A percentile compares a stretch with the other conserved stretches of the same genome.
phyloP scores from a whole-genome alignment of 345 rosid species.

The Eucalyptus tenuipes region DNA sequence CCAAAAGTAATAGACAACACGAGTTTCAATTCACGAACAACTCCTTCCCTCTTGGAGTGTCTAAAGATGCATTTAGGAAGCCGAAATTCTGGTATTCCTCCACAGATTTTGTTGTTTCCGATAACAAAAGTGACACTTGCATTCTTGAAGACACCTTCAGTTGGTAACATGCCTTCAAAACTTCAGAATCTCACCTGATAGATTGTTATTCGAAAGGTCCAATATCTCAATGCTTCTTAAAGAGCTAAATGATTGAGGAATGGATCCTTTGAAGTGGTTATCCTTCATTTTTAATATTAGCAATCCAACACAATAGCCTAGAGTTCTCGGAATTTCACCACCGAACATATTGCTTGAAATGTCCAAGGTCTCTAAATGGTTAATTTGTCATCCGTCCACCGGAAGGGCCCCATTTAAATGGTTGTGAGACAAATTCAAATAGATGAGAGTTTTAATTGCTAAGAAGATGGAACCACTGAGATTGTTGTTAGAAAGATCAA shows the following conservation, averaged over 20 bases:
- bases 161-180: too few relatives aligned
- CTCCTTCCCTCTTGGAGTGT: too few relatives aligned
- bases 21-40: too few relatives aligned
- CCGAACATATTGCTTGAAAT: constrained; percentile 7
- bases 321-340: constrained; percentile 8
- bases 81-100: too few relatives aligned
- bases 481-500: constrained; percentile 2
- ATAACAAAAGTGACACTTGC: too few relatives aligned
- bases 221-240: constrained; percentile 8
- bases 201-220: constrained; percentile 2
- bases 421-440: constrained; percentile 11
- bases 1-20: too few relatives aligned
- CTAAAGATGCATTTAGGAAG: too few relatives aligned
- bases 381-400: neutral
- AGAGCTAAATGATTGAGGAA: constrained; percentile 17
- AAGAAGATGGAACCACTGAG: constrained; percentile 8
- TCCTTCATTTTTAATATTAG: neutral
- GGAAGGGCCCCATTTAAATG: constrained; percentile 7
- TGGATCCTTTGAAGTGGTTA: constrained; percentile 11
- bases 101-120: too few relatives aligned
- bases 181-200: too few relatives aligned
- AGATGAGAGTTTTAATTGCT: neutral
- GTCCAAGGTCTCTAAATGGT: neutral
- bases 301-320: constrained; percentile 9
- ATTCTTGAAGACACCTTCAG: too few relatives aligned